phyloP scores from a whole-genome alignment of 2,329 filamentous ascomycete genomes.

The Escovopsis weberi region DNA sequence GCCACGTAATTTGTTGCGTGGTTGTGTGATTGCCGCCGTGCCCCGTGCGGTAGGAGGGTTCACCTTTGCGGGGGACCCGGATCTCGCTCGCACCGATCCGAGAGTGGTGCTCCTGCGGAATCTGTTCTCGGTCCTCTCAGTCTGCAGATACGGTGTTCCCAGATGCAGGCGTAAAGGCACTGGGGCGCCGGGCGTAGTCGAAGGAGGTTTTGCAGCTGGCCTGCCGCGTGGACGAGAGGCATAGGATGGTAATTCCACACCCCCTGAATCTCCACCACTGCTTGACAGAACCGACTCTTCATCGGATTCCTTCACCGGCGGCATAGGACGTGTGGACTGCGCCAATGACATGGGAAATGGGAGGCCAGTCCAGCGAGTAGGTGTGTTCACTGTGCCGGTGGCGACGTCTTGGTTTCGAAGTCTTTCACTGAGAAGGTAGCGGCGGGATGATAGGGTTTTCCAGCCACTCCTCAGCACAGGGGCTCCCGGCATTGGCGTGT shows the following conservation, averaged over 20 bases:
- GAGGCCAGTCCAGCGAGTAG: slow-evolving; percentile 32
- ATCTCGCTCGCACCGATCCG: neutral
- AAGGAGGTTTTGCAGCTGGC: slow-evolving; percentile 1
- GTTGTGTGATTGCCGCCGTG: neutral
- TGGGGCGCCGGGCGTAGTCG: slow-evolving; percentile 12
- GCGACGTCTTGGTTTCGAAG: slow-evolving; percentile 10
- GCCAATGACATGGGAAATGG: slow-evolving; percentile 22
- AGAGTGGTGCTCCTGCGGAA: neutral
- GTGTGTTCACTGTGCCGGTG: slow-evolving; percentile 21
- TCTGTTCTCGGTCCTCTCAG: neutral
- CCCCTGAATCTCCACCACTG: neutral
- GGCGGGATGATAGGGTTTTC: slow-evolving; percentile 13
- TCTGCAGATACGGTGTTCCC: neutral
- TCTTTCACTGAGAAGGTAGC: slow-evolving; percentile 11
- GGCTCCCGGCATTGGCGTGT: slow-evolving; percentile 2
- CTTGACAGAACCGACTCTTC: slow-evolving; percentile 11
- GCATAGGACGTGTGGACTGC: slow-evolving; percentile 14
- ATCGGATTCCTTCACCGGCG: slow-evolving; percentile 17
- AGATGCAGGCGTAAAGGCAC: slow-evolving; percentile 6
- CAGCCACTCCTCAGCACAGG: slow-evolving; percentile 12
- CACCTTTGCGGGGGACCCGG: neutral
- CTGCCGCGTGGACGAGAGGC: neutral
- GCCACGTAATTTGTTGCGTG: neutral
- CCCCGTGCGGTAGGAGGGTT: neutral
- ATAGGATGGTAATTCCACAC: slow-evolving; percentile 4